These are phyloP conservation scores for Hygrocybe coccinea DNA, from an alignment of 768 basidiomycete species.

Conservation along the genomic window DNA sequence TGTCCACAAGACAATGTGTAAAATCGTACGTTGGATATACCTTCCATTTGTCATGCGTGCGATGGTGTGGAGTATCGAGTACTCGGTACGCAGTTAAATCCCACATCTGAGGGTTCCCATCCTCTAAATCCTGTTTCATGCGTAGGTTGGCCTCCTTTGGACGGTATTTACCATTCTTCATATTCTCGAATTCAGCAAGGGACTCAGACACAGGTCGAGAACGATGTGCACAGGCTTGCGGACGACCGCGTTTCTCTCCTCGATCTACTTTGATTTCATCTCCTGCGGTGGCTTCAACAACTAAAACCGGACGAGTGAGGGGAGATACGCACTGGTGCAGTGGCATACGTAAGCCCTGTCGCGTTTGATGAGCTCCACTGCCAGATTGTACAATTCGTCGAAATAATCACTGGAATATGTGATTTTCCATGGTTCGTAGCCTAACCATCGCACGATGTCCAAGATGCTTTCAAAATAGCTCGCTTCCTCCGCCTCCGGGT, in stretches of 20 bases:
- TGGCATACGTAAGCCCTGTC: conserved; percentile 96
- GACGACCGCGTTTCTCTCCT: conserved; percentile 78
- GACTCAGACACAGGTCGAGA: conserved; percentile 83
- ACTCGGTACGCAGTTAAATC: conserved; percentile 96
- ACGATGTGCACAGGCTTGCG: conserved; percentile 83
- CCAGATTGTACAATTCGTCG: conserved; percentile 76
- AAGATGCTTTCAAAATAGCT: conserved; percentile 95
- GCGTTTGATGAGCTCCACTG: conserved; percentile 79
- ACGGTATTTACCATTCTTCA: conserved; percentile 86
- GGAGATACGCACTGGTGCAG: conserved; percentile 72
- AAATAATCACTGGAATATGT: conserved; percentile 99
- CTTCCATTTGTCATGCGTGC: conserved; percentile 89
- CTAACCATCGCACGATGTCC: conserved; percentile 93
- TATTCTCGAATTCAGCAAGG: conserved; percentile 79
- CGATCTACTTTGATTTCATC: conserved; percentile 88
- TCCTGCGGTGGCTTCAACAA: conserved; percentile 43
- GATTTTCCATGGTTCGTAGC: conserved; percentile 97
- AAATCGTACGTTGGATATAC: conserved; percentile 99
- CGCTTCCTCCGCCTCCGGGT: conserved; percentile 96
- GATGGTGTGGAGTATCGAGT: conserved; percentile 83
- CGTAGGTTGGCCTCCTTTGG: conserved; percentile 90
- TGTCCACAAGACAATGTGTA: conserved; percentile 96
- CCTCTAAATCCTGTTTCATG: conserved; percentile 94
- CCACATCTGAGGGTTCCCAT: conserved; percentile 99
- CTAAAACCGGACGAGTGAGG: background rate